These are phyloP conservation scores for Cordyceps militaris DNA, from an alignment of 2,329 filamentous ascomycete genomes.

Conservation along the genomic window DNA sequence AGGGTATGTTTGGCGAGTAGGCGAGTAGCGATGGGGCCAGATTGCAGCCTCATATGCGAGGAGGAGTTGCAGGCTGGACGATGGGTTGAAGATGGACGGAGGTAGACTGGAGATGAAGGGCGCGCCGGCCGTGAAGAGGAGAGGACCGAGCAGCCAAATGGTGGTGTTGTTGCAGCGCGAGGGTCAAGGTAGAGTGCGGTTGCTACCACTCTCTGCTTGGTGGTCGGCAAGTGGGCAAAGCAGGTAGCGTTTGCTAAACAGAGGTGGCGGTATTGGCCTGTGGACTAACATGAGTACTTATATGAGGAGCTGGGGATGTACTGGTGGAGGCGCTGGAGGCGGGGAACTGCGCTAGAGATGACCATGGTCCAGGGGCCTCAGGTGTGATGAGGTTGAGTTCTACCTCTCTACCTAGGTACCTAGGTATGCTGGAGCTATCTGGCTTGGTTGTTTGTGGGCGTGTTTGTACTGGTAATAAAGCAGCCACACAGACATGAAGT, in stretches of 20 bases:
- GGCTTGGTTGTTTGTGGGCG: no score
- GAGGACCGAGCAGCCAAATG: not conserved
- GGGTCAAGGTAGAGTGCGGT: not conserved
- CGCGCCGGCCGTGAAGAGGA: constrained; percentile 4
- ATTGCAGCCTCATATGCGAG: not conserved
- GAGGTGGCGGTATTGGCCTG: not conserved
- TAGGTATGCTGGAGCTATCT: not conserved
- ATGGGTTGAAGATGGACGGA: not conserved
- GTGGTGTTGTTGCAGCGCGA: constrained; percentile 9
- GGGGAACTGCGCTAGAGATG: not conserved
- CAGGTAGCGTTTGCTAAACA: not conserved
- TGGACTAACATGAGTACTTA: not conserved
- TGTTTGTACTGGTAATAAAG: no score
- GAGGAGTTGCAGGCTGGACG: not conserved
- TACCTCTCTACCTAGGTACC: not conserved
- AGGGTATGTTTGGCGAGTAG: not conserved
- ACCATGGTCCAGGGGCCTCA: not conserved
- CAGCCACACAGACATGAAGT: no score
- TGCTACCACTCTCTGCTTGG: not conserved
- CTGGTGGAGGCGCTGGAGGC: not conserved
- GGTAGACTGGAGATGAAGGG: not conserved
- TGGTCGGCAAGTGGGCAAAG: not conserved
- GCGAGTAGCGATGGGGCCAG: not conserved
- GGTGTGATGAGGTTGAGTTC: not conserved
- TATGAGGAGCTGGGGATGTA: not conserved